Conservation (phyloP, 2,329 filamentous ascomycete species). For the Thielaviopsis punctulata region DNA sequence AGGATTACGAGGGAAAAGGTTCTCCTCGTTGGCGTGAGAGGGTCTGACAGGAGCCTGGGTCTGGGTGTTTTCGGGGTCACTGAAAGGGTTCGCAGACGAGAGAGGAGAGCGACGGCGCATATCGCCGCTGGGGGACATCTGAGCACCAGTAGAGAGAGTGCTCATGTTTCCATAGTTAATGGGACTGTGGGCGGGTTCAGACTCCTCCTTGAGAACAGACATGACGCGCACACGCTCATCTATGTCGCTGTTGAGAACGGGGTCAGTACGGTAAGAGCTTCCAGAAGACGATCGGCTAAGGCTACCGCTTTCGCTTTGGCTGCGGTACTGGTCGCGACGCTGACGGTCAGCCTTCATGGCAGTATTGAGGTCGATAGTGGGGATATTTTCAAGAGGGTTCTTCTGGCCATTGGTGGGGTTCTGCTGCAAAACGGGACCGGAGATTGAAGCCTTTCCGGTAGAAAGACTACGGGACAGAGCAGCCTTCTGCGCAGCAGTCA, state of each 20-base stretch:
- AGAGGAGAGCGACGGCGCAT: constrained; percentile 33
- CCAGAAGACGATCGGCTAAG: neutral
- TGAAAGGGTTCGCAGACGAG: neutral
- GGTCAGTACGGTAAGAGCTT: constrained; percentile 5
- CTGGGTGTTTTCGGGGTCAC: neutral
- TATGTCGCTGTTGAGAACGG: constrained; percentile 8
- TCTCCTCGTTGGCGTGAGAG: neutral
- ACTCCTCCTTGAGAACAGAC: constrained; percentile 11
- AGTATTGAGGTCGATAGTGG: constrained; percentile 32
- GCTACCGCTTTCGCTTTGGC: constrained; percentile 13
- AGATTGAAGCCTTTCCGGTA: constrained; percentile 29
- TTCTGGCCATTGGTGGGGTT: constrained; percentile 19
- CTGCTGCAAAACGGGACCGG: constrained; percentile 28
- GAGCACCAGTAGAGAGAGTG: constrained; percentile 28
- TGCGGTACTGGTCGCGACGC: constrained; percentile 21
- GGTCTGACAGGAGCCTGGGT: constrained; percentile 1
- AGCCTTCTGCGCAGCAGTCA: constrained; percentile 13
- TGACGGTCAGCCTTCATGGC: constrained; percentile 30
- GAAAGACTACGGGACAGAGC: constrained; percentile 12
- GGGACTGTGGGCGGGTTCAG: constrained; percentile 7
- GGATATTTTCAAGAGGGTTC: constrained; percentile 27
- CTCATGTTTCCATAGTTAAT: constrained; percentile 12
- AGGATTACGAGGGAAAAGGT: constrained; percentile 1
- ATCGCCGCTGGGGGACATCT: constrained; percentile 33
- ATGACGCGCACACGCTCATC: constrained; percentile 11